A percentile compares a stretch with the other conserved stretches of the same genome.
phyloP scores from a whole-genome alignment of 2,329 filamentous ascomycete genomes.

The Hirsutella minnesotensis region DNA sequence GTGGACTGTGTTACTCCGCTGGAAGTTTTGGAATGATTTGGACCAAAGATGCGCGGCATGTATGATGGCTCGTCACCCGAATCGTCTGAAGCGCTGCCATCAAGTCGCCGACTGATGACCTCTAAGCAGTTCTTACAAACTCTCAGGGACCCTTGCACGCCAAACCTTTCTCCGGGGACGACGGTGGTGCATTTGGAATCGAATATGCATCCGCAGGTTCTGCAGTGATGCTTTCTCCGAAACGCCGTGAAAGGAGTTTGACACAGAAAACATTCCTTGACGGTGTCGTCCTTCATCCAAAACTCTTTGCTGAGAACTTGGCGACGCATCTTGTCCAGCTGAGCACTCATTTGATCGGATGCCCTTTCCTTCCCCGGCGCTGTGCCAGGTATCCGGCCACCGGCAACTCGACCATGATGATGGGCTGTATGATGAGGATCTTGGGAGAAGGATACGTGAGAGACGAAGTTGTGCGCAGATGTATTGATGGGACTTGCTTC shows the following conservation, averaged over 20 bases:
- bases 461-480: conserved; percentile 45
- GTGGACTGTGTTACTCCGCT: conserved; percentile 17
- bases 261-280: conserved; percentile 92
- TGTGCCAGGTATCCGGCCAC: conserved; percentile 43
- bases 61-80: conserved; percentile 69
- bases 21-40: conserved; percentile 35
- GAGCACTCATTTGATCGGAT: conserved; percentile 46
- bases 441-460: conserved; percentile 43
- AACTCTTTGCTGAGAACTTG: conserved; percentile 90
- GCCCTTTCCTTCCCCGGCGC: conserved; percentile 40
- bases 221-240: conserved; percentile 90
- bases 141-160: conserved; percentile 69
- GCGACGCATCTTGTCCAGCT: conserved; percentile 62
- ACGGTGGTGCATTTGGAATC: conserved; percentile 90
- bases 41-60: conserved; percentile 50
- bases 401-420: conserved; percentile 31
- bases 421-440: conserved; percentile 23
- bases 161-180: conserved; percentile 80
- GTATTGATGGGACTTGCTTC: conserved; percentile 46
- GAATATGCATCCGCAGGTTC: conserved; percentile 95
- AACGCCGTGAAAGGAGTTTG: conserved; percentile 87
- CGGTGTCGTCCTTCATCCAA: conserved; percentile 98
- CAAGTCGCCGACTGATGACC: conserved; percentile 82
- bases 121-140: conserved; percentile 89
- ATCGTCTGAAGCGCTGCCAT: conserved; percentile 77